Base-by-base conservation (phyloP, 257 asterid species). In the Avicennia marina region DNA sequence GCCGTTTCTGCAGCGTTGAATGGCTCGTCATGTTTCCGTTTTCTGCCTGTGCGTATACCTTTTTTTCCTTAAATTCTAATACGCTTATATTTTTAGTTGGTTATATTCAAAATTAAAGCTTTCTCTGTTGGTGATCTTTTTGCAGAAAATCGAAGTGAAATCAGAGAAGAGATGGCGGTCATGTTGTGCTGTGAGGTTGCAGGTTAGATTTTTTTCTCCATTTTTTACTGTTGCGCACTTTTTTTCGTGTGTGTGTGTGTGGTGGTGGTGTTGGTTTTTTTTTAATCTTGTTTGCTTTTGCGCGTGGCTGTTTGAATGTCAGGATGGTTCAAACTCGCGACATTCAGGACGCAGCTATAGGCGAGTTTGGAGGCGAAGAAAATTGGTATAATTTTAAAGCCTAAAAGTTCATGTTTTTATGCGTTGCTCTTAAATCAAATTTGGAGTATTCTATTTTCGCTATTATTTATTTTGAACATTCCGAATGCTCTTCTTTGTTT, bases 351-450 rank as follows among this genome's bases (percentile, higher is more conserved):
- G 79, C 27, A 80, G 83, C 60, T 49, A 63, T 58, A 76, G 93
- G 70, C 60, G 66, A 19, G 75, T 86, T 10, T 90, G 95, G 95
- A 86, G 95, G 83, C 75, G 95, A 51, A 79, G 95, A 54, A 80
- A 84, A 70, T 75, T 84, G 95, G 95, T 90, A 78, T 48, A 48
- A 27, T 6, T 34, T 7, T 22, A 9, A 47, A 36, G 49, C 63
- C 56, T 48, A 56, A 46, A 4, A 4, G 10, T 11, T 11, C 13
- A 36, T 36, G 8, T 4, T 29, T 36, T 36, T 36, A 11, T 36
- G 10, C 6, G 10, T 36, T 12, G 3, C 10, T 2, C 13, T 11
- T 36, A 2, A 11, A 36, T 4, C 10, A 4, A 11, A 12, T 4
- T 7, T 29, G 41, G 3, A 36, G 6, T 36, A 36, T 36, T 36